phyloP scores from a whole-genome alignment of 1,139 yeast species.

The Debaryomycetaceae sp. region DNA sequence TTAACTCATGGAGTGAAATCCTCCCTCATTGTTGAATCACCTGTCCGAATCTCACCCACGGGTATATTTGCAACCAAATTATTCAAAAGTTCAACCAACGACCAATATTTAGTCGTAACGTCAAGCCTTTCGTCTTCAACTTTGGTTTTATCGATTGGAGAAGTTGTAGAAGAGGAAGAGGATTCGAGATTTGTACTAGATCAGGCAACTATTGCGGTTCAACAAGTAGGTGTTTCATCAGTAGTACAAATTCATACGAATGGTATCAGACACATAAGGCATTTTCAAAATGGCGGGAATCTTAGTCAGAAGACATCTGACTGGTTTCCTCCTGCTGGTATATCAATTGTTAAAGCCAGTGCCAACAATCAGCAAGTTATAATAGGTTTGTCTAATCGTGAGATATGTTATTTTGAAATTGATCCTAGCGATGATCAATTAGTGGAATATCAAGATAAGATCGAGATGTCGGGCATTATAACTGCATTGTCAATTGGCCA shows the following conservation, averaged over 20 bases:
- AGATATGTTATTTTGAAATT: conserved; percentile 79
- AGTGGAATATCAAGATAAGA: conserved; percentile 64
- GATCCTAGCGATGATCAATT: conserved; percentile 60
- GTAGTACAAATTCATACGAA: conserved; percentile 70
- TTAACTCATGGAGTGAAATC: conserved; percentile 60
- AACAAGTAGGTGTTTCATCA: conserved; percentile 63
- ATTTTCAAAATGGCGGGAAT: conserved; percentile 11
- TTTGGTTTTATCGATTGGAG: conserved; percentile 72
- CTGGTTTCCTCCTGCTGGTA: conserved; percentile 87
- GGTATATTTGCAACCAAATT: conserved; percentile 60
- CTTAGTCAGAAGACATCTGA: conserved; percentile 40
- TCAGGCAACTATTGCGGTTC: conserved; percentile 65
- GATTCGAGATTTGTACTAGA: conserved; percentile 58
- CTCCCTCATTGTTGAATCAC: conserved; percentile 66
- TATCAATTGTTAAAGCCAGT: conserved; percentile 56
- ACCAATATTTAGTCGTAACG: conserved; percentile 65
- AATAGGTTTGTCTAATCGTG: conserved; percentile 68
- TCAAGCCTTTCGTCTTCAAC: conserved; percentile 59
- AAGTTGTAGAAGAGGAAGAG: conserved; percentile 71
- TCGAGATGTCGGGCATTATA: conserved; percentile 52
- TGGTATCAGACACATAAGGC: conserved; percentile 67
- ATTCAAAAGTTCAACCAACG: conserved; percentile 42
- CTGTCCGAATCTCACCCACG: conserved; percentile 62
- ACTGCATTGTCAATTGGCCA: conserved; percentile 55
- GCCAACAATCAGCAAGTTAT: conserved; percentile 67